Evolutionary conservation across 73 alveolate species (phyloP).

Genomic region (Halteria grandinella): DNA sequence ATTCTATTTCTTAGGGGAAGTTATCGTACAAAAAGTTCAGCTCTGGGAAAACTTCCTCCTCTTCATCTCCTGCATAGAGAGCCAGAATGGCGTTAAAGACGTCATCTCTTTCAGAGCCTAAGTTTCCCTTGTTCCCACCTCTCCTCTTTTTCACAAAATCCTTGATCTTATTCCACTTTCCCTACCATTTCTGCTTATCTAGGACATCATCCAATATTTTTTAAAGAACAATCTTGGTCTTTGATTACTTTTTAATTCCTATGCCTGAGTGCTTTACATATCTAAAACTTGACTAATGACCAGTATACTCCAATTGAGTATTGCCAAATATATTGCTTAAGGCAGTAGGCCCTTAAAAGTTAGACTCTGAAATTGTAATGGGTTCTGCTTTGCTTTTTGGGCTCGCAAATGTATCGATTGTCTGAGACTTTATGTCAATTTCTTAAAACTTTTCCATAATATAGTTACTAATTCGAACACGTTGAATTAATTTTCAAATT

Average conservation of each 20-base stretch:
- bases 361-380: no score
- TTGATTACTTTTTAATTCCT: background rate
- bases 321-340: no score
- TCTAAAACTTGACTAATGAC: no score
- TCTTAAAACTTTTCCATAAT: no score
- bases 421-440: no score
- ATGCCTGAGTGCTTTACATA: background rate
- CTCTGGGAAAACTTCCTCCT: conserved; percentile 32
- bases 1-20: conserved; percentile 51
- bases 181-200: conserved; percentile 40
- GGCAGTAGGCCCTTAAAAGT: no score
- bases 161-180: conserved; percentile 22
- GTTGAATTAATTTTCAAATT: no score
- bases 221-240: conserved; percentile 13
- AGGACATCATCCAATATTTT: conserved; percentile 4
- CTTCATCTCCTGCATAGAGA: conserved; percentile 55
- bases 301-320: no score
- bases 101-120: conserved; percentile 10
- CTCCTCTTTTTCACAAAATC: conserved; percentile 7
- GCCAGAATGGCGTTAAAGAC: conserved; percentile 45
- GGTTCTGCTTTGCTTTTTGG: no score
- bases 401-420: no score
- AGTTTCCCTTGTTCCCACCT: background rate
- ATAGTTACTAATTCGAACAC: no score
- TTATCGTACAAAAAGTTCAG: background rate